These are phyloP conservation scores for Pseudogymnoascus verrucosus DNA, from an alignment of 2,329 filamentous ascomycete genomes.

Conservation along the genomic window DNA sequence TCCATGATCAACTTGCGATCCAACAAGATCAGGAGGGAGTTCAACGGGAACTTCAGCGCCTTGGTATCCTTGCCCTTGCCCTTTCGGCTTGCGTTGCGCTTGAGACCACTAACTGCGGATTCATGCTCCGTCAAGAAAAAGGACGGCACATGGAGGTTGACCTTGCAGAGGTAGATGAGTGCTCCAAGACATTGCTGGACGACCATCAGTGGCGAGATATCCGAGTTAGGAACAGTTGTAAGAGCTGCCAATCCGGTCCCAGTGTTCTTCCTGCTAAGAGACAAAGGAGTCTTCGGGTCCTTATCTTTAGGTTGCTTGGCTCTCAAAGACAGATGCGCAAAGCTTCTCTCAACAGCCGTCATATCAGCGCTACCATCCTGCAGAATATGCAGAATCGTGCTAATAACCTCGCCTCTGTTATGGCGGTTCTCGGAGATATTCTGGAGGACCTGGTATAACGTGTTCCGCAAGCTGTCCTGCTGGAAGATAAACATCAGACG, in stretches of 20 bases:
- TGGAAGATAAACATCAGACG: slow-evolving; percentile 98
- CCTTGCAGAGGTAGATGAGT: slow-evolving; percentile 72
- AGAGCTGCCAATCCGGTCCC: slow-evolving; percentile 38
- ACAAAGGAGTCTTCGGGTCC: slow-evolving; percentile 69
- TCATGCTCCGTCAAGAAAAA: slow-evolving; percentile 96
- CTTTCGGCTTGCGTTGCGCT: slow-evolving; percentile 70
- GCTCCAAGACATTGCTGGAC: slow-evolving; percentile 91
- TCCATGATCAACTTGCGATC: slow-evolving; percentile 96
- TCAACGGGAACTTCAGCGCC: slow-evolving; percentile 81
- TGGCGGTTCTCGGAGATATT: slow-evolving; percentile 96
- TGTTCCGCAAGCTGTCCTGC: slow-evolving; percentile 74
- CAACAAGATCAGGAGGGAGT: slow-evolving; percentile 77
- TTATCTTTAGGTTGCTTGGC: slow-evolving; percentile 67
- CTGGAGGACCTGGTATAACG: slow-evolving; percentile 78
- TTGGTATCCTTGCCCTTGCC: slow-evolving; percentile 82
- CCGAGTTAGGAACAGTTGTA: slow-evolving; percentile 57
- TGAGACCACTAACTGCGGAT: slow-evolving; percentile 61
- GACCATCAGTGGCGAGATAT: slow-evolving; percentile 88
- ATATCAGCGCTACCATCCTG: slow-evolving; percentile 94
- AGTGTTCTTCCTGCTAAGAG: slow-evolving; percentile 66
- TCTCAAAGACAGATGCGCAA: slow-evolving; percentile 83
- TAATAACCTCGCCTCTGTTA: slow-evolving; percentile 88
- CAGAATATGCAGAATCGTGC: slow-evolving; percentile 82
- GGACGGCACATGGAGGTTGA: slow-evolving; percentile 73
- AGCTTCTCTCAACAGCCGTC: slow-evolving; percentile 89